Conservation (phyloP, 345 rosid genomes). For the Aethionema arabicum region DNA sequence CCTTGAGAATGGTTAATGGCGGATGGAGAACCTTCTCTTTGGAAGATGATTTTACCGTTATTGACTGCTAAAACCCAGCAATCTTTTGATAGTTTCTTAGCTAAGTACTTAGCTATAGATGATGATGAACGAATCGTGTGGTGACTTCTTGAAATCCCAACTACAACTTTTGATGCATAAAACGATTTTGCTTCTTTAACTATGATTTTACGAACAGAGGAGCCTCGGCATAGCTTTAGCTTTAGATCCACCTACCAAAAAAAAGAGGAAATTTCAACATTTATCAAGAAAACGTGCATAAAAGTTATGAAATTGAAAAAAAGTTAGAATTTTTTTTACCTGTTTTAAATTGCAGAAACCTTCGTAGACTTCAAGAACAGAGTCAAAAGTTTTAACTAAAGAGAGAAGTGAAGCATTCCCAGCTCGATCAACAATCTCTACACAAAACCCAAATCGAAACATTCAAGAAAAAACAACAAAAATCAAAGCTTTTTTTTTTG, state of each 20-base stretch:
- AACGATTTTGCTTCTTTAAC: conserved; percentile 78
- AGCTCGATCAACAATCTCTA: conserved; percentile 55
- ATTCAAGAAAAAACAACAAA: conserved; percentile 5
- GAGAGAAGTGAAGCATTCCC: conserved; percentile 78
- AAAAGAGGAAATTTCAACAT: conserved; percentile 19
- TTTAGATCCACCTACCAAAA: conserved; percentile 81
- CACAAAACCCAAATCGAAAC: conserved; percentile 17
- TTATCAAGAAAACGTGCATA: not conserved
- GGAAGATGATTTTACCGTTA: conserved; percentile 70
- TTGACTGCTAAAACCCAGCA: conserved; percentile 67
- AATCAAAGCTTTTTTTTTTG: conserved; percentile 12
- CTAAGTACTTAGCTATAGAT: conserved; percentile 83
- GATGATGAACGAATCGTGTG: conserved; percentile 60
- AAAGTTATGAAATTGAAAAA: conserved; percentile 5
- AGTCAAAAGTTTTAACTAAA: conserved; percentile 79
- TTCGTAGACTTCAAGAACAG: conserved; percentile 80
- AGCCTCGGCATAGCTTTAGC: conserved; percentile 84
- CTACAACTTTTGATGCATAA: conserved; percentile 58
- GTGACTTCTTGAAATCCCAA: conserved; percentile 54
- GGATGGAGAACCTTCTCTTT: conserved; percentile 56
- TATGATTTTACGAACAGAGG: conserved; percentile 57
- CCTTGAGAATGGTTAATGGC: conserved; percentile 44
- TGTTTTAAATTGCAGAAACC: conserved; percentile 99
- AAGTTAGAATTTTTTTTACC: conserved; percentile 39
- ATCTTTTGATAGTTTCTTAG: conserved; percentile 59